Conservation (phyloP, 1,284 basidiomycete genomes). For the Sporisorium sorghi region DNA sequence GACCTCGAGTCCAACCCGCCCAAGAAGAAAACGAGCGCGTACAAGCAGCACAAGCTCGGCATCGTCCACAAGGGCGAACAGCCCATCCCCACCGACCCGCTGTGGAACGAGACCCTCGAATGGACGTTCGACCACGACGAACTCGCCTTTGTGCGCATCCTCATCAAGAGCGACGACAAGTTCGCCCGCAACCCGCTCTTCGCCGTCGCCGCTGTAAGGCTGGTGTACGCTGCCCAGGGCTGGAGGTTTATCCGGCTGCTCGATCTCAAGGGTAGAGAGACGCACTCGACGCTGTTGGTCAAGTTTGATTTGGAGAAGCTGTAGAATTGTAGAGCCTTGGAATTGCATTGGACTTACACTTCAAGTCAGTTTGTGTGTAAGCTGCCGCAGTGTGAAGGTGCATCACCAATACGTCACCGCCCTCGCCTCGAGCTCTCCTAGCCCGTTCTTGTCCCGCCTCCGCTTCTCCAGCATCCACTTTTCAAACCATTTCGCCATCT, state of each 20-base stretch:
- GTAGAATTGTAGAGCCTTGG: slow-evolving; percentile 5
- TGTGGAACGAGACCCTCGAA: slow-evolving; percentile 58
- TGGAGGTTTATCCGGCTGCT: slow-evolving; percentile 74
- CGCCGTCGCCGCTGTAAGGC: slow-evolving; percentile 53
- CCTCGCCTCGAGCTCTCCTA: slow-evolving; percentile 32
- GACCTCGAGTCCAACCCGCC: slow-evolving; percentile 39
- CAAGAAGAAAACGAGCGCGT: slow-evolving; percentile 55
- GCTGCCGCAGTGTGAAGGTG: slow-evolving; percentile 1
- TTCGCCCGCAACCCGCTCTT: slow-evolving; percentile 61
- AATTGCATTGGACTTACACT: neutral
- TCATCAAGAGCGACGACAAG: slow-evolving; percentile 64
- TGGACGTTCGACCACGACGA: slow-evolving; percentile 60
- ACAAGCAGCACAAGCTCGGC: slow-evolving; percentile 57
- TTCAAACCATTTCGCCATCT: slow-evolving; percentile 66
- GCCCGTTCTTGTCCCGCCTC: slow-evolving; percentile 37
- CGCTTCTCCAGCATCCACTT: slow-evolving; percentile 59
- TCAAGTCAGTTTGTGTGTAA: neutral
- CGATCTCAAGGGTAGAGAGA: slow-evolving; percentile 74
- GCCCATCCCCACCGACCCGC: slow-evolving; percentile 52
- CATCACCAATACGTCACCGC: slow-evolving; percentile 49
- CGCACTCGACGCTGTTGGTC: slow-evolving; percentile 60
- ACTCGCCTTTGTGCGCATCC: slow-evolving; percentile 54
- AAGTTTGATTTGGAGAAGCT: slow-evolving; percentile 36
- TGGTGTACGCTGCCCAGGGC: slow-evolving; percentile 22
- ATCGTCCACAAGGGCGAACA: slow-evolving; percentile 53